phyloP scores from a whole-genome alignment of 371 early-diverging fungal genomes.

The Rhizopus sp. region DNA sequence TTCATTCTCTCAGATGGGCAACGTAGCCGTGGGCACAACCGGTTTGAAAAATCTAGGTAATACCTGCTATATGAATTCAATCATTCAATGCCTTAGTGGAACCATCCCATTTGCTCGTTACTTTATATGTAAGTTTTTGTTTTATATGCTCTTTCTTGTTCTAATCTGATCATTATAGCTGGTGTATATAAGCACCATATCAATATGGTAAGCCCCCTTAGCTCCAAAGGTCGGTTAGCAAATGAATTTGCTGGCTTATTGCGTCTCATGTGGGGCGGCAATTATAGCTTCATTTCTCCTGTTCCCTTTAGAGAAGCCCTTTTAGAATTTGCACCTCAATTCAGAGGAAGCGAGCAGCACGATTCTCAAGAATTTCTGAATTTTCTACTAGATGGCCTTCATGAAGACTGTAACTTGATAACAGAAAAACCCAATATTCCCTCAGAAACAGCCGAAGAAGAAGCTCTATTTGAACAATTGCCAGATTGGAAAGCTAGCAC shows the following conservation, averaged over 20 bases:
- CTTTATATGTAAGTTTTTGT: slow-evolving; percentile 46
- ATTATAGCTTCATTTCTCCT: slow-evolving; percentile 59
- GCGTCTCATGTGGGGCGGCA: slow-evolving; percentile 69
- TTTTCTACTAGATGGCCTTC: slow-evolving; percentile 71
- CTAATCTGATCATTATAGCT: slow-evolving; percentile 36
- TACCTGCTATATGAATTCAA: slow-evolving; percentile 51
- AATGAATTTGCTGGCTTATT: slow-evolving; percentile 72
- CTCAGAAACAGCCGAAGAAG: slow-evolving; percentile 38
- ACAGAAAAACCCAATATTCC: slow-evolving; percentile 24
- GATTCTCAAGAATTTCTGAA: slow-evolving; percentile 77
- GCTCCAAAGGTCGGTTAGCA: slow-evolving; percentile 77
- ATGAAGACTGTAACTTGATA: slow-evolving; percentile 70
- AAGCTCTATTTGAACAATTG: slow-evolving; percentile 40
- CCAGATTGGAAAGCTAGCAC: slow-evolving; percentile 54
- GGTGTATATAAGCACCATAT: slow-evolving; percentile 73
- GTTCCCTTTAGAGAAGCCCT: slow-evolving; percentile 33
- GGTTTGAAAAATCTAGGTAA: slow-evolving; percentile 93
- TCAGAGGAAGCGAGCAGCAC: slow-evolving; percentile 63
- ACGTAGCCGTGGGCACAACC: slow-evolving; percentile 58
- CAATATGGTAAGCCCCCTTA: slow-evolving; percentile 78
- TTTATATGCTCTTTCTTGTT: slow-evolving; percentile 5
- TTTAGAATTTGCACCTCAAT: slow-evolving; percentile 58
- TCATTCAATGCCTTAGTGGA: slow-evolving; percentile 75
- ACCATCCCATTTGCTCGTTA: slow-evolving; percentile 78
- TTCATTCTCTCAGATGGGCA: too few relatives aligned